A percentile compares a stretch with the other conserved stretches of the same genome.
Evolutionary conservation across 345 rosid species (phyloP).

Genomic region (Syzygium aqueum): DNA sequence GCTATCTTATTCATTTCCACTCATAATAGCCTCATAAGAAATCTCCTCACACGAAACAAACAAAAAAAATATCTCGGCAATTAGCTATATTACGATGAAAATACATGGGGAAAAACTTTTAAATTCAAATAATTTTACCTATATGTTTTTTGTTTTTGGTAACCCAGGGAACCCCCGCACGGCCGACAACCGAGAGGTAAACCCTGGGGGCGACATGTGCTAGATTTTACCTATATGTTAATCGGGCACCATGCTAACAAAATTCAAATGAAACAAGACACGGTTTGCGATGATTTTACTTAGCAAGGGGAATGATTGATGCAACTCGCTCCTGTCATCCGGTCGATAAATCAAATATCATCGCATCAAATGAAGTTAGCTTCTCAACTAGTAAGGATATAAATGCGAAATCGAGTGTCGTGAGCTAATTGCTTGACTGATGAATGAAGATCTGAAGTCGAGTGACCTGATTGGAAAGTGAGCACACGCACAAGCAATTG

Average conservation of each 20-base stretch:
- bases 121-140: neutral
- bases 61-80: neutral
- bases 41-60: neutral
- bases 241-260: neutral
- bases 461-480: neutral
- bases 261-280: neutral
- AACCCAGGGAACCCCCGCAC: too few relatives aligned
- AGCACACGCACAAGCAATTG: neutral
- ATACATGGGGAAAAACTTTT: neutral
- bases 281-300: neutral
- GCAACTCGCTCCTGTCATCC: neutral
- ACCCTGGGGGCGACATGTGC: too few relatives aligned
- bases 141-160: too few relatives aligned
- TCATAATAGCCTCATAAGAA: too few relatives aligned
- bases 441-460: neutral
- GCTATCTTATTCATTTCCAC: neutral
- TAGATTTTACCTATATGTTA: too few relatives aligned
- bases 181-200: too few relatives aligned
- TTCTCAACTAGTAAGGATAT: neutral
- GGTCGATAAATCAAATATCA: neutral
- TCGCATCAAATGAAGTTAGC: too few relatives aligned
- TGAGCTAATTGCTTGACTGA: neutral
- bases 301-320: neutral
- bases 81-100: neutral
- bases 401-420: neutral